These are phyloP conservation scores for Amylocarpus encephaloides DNA, from an alignment of 2,329 filamentous ascomycete genomes.

Conservation along the genomic window DNA sequence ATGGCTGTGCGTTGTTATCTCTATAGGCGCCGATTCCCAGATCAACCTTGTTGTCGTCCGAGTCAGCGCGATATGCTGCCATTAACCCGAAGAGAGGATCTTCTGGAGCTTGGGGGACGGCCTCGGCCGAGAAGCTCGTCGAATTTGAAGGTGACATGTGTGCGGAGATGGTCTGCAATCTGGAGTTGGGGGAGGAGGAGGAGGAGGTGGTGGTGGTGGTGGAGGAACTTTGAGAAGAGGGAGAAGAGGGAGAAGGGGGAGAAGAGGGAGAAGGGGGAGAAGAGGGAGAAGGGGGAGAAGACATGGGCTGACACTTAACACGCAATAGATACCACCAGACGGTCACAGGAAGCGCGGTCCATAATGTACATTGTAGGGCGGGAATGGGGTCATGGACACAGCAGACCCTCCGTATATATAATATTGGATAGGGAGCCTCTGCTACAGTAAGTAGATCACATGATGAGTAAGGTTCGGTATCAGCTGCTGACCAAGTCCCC, in stretches of 20 bases:
- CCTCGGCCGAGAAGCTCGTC: constrained; percentile 68
- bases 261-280: not conserved
- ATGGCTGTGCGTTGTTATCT: constrained; percentile 92
- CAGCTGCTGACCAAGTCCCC: not conserved
- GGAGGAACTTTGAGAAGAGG: constrained; percentile 10
- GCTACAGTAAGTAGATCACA: too few species aligned
- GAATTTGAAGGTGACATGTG: constrained; percentile 55
- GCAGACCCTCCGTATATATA: too few species aligned
- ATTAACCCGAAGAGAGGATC: constrained; percentile 93
- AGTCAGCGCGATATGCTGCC: constrained; percentile 78
- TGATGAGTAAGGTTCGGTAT: not conserved
- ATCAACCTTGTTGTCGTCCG: constrained; percentile 77
- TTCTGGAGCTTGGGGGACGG: constrained; percentile 84
- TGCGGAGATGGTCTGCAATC: constrained; percentile 55
- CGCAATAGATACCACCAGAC: too few species aligned
- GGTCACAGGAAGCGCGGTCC: too few species aligned
- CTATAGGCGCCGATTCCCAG: constrained; percentile 88
- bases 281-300: constrained; percentile 9
- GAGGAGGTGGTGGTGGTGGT: constrained; percentile 37
- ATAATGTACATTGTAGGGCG: too few species aligned
- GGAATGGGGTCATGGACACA: too few species aligned
- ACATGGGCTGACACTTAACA: not conserved
- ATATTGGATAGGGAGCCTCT: too few species aligned
- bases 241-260: constrained; percentile 9
- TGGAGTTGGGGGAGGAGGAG: constrained; percentile 39